Base-by-base conservation (phyloP, 306 rosid genomes). In the Prosopis cineraria region DNA sequence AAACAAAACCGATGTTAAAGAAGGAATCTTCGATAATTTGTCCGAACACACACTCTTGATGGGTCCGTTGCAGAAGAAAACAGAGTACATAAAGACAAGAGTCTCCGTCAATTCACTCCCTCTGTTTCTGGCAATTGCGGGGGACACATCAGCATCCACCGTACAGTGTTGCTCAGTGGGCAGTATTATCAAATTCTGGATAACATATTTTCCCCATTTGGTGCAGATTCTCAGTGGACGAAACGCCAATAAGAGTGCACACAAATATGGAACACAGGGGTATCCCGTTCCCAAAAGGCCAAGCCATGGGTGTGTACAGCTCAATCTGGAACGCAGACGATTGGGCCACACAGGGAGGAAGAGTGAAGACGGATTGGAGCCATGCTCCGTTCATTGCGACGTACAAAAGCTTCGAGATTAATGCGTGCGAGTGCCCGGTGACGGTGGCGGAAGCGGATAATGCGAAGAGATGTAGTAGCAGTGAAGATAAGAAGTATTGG, bases 281-380 rank as follows among this genome's bases (percentile, higher is more conserved):
- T 0, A 62, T 95, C 0, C 87, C 99, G 0, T 93, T 82, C 40
- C 98, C 98, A 0, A 85, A 89, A 33, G 97, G 93, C 82, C 99
- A 93, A 67, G 66, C 98, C 2, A 95, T 95, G 98, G 97, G 98
- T 0, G 96, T 95, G 0, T 92, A 85, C 85, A 93, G 99, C 80
- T 93, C 99, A 1, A 89, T 95, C 31, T 95, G 98, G 99, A 95
- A 93, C 50, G 99, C 97, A 1, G 99, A 95, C 9, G 93, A 95
- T 70, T 95, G 98, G 99, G 99, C 98, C 44, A 95, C 99, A 0
- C 98, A 95, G 56, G 99, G 99, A 1, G 99, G 99, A 0, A 71
- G 94, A 22, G 90, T 95, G 24, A 95, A 95, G 79, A 95, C 98
- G 0, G 97, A 95, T 78, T 95, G 99, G 99, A 86, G 90, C 71